Percentiles rank a stretch among this genome's conserved stretches.
phyloP scores from a whole-genome alignment of 2,329 filamentous ascomycete genomes.

The Xylariaceae sp. region DNA sequence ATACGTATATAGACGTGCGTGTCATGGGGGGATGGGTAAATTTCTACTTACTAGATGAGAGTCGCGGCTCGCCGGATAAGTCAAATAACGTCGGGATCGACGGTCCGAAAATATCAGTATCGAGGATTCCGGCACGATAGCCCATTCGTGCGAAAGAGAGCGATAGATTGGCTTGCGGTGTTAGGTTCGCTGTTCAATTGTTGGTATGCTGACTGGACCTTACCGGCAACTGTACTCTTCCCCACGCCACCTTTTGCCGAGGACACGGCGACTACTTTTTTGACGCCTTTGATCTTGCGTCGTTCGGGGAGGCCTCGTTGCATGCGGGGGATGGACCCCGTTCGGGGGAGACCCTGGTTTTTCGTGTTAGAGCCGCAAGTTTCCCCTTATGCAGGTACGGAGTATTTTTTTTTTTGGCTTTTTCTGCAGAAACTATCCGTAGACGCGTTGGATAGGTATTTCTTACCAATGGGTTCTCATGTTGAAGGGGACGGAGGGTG shows the following conservation, averaged over 20 bases:
- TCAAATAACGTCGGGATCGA: conserved; percentile 88
- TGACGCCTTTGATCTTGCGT: conserved; percentile 74
- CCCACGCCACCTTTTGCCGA: conserved; percentile 98
- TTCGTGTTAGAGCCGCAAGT: not conserved
- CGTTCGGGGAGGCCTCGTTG: conserved; percentile 77
- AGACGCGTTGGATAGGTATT: not conserved
- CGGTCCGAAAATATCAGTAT: conserved; percentile 95
- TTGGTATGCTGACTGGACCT: conserved; percentile 20
- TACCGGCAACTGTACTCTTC: conserved; percentile 87
- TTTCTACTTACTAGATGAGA: conserved; percentile 59
- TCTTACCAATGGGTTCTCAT: conserved; percentile 83
- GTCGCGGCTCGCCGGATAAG: conserved; percentile 69
- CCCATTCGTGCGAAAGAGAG: conserved; percentile 79
- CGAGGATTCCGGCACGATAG: conserved; percentile 78
- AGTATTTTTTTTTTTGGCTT: not conserved
- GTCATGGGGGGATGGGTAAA: not conserved
- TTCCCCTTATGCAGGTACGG: too few relatives aligned
- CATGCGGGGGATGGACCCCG: conserved; percentile 67
- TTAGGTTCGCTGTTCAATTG: not conserved
- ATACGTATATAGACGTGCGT: not conserved
- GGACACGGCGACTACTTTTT: conserved; percentile 91
- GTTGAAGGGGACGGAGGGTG: conserved; percentile 48
- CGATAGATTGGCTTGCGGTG: conserved; percentile 64
- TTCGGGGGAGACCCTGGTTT: conserved; percentile 75
- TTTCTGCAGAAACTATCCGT: too few relatives aligned